These are phyloP conservation scores for Peterozyma toletana DNA, from an alignment of 805 yeast species.

Conservation along the genomic window DNA sequence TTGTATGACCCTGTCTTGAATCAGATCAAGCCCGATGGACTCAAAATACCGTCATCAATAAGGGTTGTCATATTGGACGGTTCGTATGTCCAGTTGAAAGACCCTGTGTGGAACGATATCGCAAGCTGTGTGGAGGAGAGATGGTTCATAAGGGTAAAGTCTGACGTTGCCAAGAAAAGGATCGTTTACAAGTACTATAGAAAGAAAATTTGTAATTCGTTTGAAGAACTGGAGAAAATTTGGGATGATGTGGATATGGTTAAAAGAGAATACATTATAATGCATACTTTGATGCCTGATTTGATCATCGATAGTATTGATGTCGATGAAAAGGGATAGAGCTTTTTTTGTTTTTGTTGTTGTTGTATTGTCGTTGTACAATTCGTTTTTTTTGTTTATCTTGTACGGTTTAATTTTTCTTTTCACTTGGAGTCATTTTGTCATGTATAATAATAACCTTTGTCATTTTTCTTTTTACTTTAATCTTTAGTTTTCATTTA, in stretches of 20 bases:
- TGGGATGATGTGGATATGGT: slow-evolving; percentile 29
- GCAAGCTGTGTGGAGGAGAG: slow-evolving; percentile 21
- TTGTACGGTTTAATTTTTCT: too few relatives aligned
- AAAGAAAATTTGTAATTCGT: slow-evolving; percentile 21
- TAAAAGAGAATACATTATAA: slow-evolving; percentile 19
- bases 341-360: too few relatives aligned
- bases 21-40: slow-evolving; percentile 26
- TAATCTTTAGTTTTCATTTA: background rate
- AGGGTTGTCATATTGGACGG: slow-evolving; percentile 29
- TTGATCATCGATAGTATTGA: slow-evolving; percentile 7
- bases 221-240: slow-evolving; percentile 26
- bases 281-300: slow-evolving; percentile 8
- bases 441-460: background rate
- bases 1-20: slow-evolving; percentile 28
- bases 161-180: slow-evolving; percentile 8
- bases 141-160: slow-evolving; percentile 25
- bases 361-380: too few relatives aligned
- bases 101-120: slow-evolving; percentile 27
- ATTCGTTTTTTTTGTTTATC: too few relatives aligned
- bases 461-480: background rate
- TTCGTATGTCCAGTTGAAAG: slow-evolving; percentile 27
- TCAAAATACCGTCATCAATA: slow-evolving; percentile 17
- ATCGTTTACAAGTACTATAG: slow-evolving; percentile 24
- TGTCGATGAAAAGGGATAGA: background rate
- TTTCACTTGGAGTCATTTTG: background rate